Conservation (phyloP, 176 grass and related monocot species). For the Tillandsia fasciculata region DNA sequence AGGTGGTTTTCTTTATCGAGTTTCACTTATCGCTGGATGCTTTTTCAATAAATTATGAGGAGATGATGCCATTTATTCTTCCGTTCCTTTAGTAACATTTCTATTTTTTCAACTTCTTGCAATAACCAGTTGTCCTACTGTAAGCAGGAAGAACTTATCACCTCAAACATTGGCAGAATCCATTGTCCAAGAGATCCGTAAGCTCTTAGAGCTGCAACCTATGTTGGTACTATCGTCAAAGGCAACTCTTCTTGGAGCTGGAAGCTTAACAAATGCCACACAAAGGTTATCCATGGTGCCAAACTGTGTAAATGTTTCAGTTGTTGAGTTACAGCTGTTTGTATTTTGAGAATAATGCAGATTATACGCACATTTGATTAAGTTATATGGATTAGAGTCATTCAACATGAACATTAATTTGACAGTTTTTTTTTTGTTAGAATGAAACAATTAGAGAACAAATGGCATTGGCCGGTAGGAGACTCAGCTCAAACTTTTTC, state of each 20-base stretch:
- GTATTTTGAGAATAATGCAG: not conserved
- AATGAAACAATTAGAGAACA: not conserved
- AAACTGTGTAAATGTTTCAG: not conserved
- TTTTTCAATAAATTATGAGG: too few relatives aligned
- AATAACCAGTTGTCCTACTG: slow-evolving; percentile 14
- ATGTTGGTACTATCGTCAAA: slow-evolving; percentile 77
- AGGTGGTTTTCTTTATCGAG: slow-evolving; percentile 27
- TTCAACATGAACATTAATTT: not conserved
- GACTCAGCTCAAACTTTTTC: too few relatives aligned
- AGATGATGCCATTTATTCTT: not conserved
- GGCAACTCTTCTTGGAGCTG: slow-evolving; percentile 40
- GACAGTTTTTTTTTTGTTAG: not conserved
- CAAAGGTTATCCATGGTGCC: slow-evolving; percentile 34
- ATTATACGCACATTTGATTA: not conserved
- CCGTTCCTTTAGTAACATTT: not conserved
- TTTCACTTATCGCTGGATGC: too few relatives aligned
- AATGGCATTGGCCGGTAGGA: too few relatives aligned
- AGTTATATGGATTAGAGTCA: not conserved
- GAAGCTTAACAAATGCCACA: slow-evolving; percentile 35
- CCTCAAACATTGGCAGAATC: slow-evolving; percentile 46
- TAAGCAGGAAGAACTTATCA: slow-evolving; percentile 42
- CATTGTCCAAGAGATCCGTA: slow-evolving; percentile 59
- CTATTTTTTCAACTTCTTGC: slow-evolving; percentile 15
- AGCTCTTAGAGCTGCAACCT: slow-evolving; percentile 61
- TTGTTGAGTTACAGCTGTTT: not conserved